Conservation (phyloP, 306 rosid species). For the Rosa persica region DNA sequence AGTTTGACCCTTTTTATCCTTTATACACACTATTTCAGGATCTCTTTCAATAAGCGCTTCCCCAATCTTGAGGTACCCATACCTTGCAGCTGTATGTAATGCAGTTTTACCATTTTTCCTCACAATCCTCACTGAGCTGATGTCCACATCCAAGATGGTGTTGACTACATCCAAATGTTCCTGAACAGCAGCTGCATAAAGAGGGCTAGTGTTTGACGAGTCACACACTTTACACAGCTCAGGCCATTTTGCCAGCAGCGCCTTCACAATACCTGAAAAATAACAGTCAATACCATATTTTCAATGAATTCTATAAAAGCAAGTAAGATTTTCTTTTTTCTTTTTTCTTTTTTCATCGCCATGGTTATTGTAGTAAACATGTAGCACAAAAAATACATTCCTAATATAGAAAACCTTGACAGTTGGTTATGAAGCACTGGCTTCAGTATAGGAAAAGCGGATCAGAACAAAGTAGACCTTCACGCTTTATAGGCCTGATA, state of each 20-base stretch:
- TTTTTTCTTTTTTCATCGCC: background rate
- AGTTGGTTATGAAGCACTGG: background rate
- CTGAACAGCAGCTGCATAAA: slow-evolving; percentile 78
- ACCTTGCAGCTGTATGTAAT: slow-evolving; percentile 78
- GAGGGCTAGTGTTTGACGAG: slow-evolving; percentile 81
- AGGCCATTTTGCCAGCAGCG: slow-evolving; percentile 65
- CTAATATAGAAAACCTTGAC: background rate
- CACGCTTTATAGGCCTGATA: background rate
- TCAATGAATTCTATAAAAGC: background rate
- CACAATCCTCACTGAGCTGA: slow-evolving; percentile 52
- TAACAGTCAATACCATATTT: slow-evolving; percentile 3
- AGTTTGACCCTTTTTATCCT: slow-evolving; percentile 94
- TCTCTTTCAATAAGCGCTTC: slow-evolving; percentile 64
- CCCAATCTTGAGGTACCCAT: slow-evolving; percentile 58
- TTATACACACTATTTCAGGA: slow-evolving; percentile 64
- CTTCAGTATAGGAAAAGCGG: background rate
- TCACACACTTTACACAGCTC: slow-evolving; percentile 71
- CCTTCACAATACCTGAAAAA: slow-evolving; percentile 73
- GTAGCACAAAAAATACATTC: background rate
- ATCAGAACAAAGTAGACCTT: background rate
- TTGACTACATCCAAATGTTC: slow-evolving; percentile 80
- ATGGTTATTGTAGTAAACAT: background rate
- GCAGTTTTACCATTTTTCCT: slow-evolving; percentile 96
- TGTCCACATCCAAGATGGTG: slow-evolving; percentile 80
- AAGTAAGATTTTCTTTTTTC: background rate